phyloP scores from a whole-genome alignment of 2,329 filamentous ascomycete species.

The Ustulina deusta region DNA sequence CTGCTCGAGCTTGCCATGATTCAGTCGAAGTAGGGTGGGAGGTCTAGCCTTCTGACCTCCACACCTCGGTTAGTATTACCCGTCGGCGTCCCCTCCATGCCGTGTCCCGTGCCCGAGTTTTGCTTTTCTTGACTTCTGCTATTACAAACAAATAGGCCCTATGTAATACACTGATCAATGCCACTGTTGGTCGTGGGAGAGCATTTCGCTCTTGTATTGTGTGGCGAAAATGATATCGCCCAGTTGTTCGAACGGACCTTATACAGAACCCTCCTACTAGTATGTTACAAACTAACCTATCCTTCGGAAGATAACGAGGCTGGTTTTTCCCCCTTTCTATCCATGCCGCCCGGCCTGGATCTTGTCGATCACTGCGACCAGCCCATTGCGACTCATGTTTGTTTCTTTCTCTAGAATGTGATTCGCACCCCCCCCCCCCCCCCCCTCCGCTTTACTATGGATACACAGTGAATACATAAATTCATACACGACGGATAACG shows the following conservation, averaged over 20 bases:
- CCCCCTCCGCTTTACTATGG: constrained; percentile 22
- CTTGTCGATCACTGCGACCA: neutral
- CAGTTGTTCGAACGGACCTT: neutral
- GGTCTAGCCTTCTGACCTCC: constrained; percentile 17
- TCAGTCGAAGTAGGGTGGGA: constrained; percentile 10
- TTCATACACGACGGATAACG: constrained; percentile 41
- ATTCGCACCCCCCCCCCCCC: constrained; percentile 10
- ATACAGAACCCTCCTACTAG: neutral
- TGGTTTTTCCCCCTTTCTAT: neutral
- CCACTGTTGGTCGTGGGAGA: neutral
- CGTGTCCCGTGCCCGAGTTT: neutral
- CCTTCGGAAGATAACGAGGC: neutral
- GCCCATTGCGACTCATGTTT: constrained; percentile 34
- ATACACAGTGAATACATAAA: constrained; percentile 31
- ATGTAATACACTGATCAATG: neutral
- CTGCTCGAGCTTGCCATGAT: constrained; percentile 20
- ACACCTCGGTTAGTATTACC: constrained; percentile 2
- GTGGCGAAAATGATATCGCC: neutral
- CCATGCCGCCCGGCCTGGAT: neutral
- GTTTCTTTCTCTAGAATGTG: constrained; percentile 33
- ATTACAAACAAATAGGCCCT: neutral
- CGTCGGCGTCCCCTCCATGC: neutral
- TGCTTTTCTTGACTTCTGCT: neutral
- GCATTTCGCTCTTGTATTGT: neutral
- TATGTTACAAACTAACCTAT: neutral